Base-by-base conservation (phyloP, 208 protist genomes). In the Porcisia deanei region DNA sequence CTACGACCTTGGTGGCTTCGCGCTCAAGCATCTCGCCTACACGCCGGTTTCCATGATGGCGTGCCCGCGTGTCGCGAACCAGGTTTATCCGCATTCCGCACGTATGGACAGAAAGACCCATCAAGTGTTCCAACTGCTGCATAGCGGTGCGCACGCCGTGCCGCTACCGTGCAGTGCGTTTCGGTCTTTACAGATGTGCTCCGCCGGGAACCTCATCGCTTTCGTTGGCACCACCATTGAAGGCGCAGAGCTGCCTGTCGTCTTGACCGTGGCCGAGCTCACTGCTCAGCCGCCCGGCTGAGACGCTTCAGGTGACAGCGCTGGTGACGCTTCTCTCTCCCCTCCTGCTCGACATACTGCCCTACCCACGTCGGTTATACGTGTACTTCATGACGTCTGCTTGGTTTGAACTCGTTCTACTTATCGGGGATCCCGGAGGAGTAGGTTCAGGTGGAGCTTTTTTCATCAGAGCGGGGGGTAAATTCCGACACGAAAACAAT, bases 51-150 rank as follows among this genome's bases (percentile, higher is more conserved):
- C 71, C 8, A 49, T 41, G 2, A 60, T 81, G 3, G 18, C 72
- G 41, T 81, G 65, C 52, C 60, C 71, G 7, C 7, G 8, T 8
- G 9, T 81, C 30, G 45, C 8, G 14, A 7, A 43, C 6, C 71
- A 69, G 39, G 45, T 69, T 18, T 64, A 72, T 41, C 77, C 77
- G 18, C 64, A 76, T 20, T 73, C 54, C 41, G 14, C 76, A 0
- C 39, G 58, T 55, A 30, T 70, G 1, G 55, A 53, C 8, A 25
- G 16, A 1, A 45, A 52, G 0, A 22, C 45, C 3, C 45, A 73
- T n/a, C 12, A 30, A 18, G 57, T 81, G 22, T 64, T 57, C 18
- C 10, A 70, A 39, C 39, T 75, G 16, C 69, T 75, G 14, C 65
- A 63, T 22, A 61, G 5, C 45, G 68, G 54, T 20, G 58, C 67